Evolutionary conservation across 371 early-diverging fungal genomes (phyloP).

Genomic region (Fennellomyces sp.): DNA sequence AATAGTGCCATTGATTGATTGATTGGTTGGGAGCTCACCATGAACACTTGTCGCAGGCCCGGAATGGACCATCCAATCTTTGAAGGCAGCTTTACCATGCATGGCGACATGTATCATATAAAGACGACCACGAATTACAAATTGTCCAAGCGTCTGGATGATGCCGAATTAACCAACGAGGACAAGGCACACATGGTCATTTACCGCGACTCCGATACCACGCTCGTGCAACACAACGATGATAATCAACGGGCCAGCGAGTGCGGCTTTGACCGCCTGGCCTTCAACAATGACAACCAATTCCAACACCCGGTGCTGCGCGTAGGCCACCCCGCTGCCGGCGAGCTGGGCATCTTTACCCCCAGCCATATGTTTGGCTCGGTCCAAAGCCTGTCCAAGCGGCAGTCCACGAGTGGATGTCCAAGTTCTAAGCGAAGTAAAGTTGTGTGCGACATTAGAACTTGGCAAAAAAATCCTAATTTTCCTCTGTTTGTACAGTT

Average conservation of each 20-base stretch:
- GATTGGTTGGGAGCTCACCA: not conserved
- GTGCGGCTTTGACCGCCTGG: constrained; percentile 36
- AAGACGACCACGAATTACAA: constrained; percentile 62
- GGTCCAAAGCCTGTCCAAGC: not conserved
- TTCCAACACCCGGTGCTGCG: not conserved
- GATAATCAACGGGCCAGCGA: not conserved
- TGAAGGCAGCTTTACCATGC: constrained; percentile 65
- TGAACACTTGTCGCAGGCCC: constrained; percentile 11
- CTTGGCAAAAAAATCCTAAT: not conserved
- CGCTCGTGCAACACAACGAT: constrained; percentile 9
- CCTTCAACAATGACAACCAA: constrained; percentile 6
- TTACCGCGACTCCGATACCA: constrained; percentile 71
- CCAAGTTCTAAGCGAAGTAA: not conserved
- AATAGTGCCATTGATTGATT: not conserved
- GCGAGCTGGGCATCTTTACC: not conserved
- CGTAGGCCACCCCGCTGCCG: not conserved
- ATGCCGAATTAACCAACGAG: constrained; percentile 38
- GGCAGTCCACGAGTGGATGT: not conserved
- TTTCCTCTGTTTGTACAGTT: constrained; percentile 2
- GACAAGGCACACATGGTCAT: constrained; percentile 52
- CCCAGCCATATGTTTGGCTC: not conserved
- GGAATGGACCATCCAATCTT: constrained; percentile 44
- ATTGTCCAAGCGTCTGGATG: constrained; percentile 57
- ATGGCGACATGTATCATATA: constrained; percentile 66
- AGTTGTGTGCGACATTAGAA: not conserved